Evolutionary conservation across 2,329 filamentous ascomycete genomes (phyloP).

Genomic region (Dothistroma septosporum): DNA sequence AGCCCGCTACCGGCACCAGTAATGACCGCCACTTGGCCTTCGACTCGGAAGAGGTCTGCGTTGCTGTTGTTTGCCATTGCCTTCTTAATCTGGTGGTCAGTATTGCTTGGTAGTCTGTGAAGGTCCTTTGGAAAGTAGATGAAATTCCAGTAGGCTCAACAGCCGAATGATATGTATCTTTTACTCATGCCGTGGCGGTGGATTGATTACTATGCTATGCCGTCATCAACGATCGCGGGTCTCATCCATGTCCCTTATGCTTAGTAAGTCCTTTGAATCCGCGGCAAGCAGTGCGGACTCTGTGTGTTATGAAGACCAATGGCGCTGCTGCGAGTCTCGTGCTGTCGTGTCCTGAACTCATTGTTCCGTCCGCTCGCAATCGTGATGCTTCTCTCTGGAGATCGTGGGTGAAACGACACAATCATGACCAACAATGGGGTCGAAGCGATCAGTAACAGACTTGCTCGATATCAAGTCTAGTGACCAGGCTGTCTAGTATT

Average conservation of each 20-base stretch:
- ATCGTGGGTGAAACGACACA: too few relatives aligned
- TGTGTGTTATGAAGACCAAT: neutral
- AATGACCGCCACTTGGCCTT: conserved; percentile 50
- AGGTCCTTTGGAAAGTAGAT: neutral
- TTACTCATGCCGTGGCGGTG: neutral
- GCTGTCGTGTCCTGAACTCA: neutral
- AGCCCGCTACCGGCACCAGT: conserved; percentile 53
- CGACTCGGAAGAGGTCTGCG: conserved; percentile 42
- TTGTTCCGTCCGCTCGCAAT: too few relatives aligned
- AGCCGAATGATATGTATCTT: neutral
- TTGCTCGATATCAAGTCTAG: too few relatives aligned
- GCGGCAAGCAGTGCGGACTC: neutral
- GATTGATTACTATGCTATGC: neutral
- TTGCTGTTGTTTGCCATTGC: neutral
- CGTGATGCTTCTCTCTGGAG: too few relatives aligned
- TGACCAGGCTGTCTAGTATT: too few relatives aligned
- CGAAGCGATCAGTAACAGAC: too few relatives aligned
- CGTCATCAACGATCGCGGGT: neutral
- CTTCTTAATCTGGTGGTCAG: too few relatives aligned
- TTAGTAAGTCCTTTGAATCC: neutral
- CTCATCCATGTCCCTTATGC: neutral
- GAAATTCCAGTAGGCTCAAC: neutral
- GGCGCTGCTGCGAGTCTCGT: neutral
- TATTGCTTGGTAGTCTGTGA: neutral
- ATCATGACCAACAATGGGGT: too few relatives aligned